These are phyloP conservation scores for Ulota crispa DNA, from an alignment of 225 moss, liverwort and hornwort genomes.

Conservation along the genomic window DNA sequence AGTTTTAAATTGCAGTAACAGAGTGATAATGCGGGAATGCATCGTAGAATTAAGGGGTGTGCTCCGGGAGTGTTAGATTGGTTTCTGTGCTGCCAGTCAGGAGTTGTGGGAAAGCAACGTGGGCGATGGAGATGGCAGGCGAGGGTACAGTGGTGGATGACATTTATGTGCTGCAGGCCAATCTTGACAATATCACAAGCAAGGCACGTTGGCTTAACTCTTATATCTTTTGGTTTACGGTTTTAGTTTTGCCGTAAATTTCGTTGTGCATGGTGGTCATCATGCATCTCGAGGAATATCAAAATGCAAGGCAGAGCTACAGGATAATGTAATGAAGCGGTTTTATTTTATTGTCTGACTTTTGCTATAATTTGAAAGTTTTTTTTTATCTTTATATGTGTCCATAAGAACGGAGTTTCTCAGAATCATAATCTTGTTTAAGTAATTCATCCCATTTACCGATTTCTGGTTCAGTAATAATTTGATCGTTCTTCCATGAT, in stretches of 20 bases:
- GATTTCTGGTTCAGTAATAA: not conserved
- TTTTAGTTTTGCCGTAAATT: not conserved
- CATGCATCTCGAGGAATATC: not conserved
- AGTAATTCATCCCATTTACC: not conserved
- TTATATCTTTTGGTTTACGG: not conserved
- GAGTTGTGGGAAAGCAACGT: not conserved
- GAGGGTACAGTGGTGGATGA: slow-evolving; percentile 20
- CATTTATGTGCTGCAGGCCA: slow-evolving; percentile 29
- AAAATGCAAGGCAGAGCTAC: not conserved
- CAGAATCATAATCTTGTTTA: not conserved
- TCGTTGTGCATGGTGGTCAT: not conserved
- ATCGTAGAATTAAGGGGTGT: not conserved
- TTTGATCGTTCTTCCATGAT: not conserved
- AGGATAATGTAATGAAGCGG: not conserved
- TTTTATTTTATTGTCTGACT: not conserved
- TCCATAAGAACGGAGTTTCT: not conserved
- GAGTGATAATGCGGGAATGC: not conserved
- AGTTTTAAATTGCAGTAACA: not conserved
- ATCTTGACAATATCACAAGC: slow-evolving; percentile 12
- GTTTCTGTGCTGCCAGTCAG: not conserved
- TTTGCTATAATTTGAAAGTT: not conserved
- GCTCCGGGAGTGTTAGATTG: not conserved
- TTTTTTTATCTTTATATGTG: not conserved
- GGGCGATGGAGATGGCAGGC: not conserved
- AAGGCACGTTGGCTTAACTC: slow-evolving; percentile 13